These are phyloP conservation scores for Scheffersomyces segobiensis DNA, from an alignment of 1,139 yeast genomes.

Conservation along the genomic window DNA sequence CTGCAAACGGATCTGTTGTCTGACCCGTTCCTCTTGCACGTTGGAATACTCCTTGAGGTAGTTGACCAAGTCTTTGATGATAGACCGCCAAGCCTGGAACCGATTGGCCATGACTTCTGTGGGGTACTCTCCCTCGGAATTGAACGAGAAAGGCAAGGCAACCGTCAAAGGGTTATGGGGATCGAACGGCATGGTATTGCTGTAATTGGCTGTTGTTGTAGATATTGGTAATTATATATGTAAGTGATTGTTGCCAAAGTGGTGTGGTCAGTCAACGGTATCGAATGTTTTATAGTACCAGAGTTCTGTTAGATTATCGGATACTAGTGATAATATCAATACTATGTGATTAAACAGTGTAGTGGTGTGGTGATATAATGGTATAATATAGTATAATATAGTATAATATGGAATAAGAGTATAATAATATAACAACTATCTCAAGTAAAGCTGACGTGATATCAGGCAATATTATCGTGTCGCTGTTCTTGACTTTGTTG, in stretches of 20 bases:
- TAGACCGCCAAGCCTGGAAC: conserved; percentile 82
- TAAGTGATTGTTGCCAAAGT: neutral
- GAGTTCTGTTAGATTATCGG: too few species aligned
- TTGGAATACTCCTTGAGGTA: conserved; percentile 80
- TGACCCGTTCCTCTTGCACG: conserved; percentile 82
- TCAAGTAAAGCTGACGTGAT: neutral
- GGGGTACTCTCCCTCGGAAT: conserved; percentile 49
- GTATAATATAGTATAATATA: too few species aligned
- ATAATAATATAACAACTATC: neutral
- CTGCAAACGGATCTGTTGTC: conserved; percentile 79
- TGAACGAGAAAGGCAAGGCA: conserved; percentile 37
- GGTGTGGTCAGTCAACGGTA: too few species aligned
- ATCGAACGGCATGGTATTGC: conserved; percentile 15
- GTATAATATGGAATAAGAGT: too few species aligned
- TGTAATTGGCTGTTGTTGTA: too few species aligned
- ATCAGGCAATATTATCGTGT: neutral
- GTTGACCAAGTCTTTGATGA: conserved; percentile 70
- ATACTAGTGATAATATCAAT: too few species aligned
- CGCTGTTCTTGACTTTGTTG: neutral
- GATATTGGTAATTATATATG: neutral
- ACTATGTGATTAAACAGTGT: too few species aligned
- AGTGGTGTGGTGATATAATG: too few species aligned
- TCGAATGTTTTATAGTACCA: too few species aligned
- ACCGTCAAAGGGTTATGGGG: conserved; percentile 40
- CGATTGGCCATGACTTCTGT: conserved; percentile 84